Base-by-base conservation (phyloP, 129 eudicot genomes). In the Lactuca saligna region DNA sequence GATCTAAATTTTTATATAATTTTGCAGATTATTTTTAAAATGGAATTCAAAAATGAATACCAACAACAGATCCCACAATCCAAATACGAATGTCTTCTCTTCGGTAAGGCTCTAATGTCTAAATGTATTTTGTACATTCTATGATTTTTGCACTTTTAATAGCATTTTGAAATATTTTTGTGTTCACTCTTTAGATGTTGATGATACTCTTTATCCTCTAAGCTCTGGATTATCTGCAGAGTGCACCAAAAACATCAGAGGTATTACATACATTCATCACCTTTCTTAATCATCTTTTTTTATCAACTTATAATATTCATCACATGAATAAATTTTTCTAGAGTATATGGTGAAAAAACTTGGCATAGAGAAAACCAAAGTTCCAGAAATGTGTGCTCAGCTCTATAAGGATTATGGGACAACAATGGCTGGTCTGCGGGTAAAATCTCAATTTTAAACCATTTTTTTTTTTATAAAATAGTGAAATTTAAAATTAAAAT, bases 391-490 rank as follows among this genome's bases (percentile, higher is more conserved):
- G 93, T 79, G 87, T 82, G 69, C 75, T 39, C 75, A 78, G 54
- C 82, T 94, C 17, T 90, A 94, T 61, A 90, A 81, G 87, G 90
- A 90, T 48, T 90, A 90, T 33, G 99, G 99, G 4, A 94, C 99
- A 20, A 94, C 99, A 5, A 87, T 94, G 99, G 92, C 80, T 8
- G 80, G 80, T 76, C 75, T 76, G 14, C 57, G 80, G 31, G 77
- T 62, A 72, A 39, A 50, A 35, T 71, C 48, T 70, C 46, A n/a
- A 11, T 34, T 61, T 80, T 17, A 25, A 70, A 57, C 20, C 5
- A 14, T 56, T 39, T 9, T 56, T 39, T 9, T 56, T 32, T 41
- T 57, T 46, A 10, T 12, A 2, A 46, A 46, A 46, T 2, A 46
- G 3, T 3, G 15, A 58, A 25, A 70, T 58, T 10, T 85, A 84